phyloP scores from a whole-genome alignment of 2,329 filamentous ascomycete genomes.

The Aphanoascus verrucosus region DNA sequence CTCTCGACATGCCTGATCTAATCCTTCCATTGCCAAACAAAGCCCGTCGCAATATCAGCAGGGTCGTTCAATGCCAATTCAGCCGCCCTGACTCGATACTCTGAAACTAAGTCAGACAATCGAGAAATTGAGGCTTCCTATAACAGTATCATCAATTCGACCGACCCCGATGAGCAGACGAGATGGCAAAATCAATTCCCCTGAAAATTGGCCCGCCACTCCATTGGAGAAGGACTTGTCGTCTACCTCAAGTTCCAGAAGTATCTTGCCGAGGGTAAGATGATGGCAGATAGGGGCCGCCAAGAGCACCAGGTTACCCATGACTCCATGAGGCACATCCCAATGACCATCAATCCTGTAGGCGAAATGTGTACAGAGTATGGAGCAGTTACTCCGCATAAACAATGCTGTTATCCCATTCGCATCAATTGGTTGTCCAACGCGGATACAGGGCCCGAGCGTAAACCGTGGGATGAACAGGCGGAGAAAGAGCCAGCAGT shows the following conservation, averaged over 20 bases:
- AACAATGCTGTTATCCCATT: too few relatives aligned
- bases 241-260: slow-evolving; percentile 45
- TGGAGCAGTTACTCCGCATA: too few relatives aligned
- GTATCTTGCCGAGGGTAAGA: slow-evolving; percentile 33
- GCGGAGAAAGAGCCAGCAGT: neutral
- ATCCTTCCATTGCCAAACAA: neutral
- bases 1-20: neutral
- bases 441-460: too few relatives aligned
- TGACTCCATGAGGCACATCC: too few relatives aligned
- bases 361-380: too few relatives aligned
- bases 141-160: slow-evolving; percentile 31
- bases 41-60: neutral
- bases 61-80: neutral
- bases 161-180: slow-evolving; percentile 31
- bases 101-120: slow-evolving; percentile 31
- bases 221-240: slow-evolving; percentile 41
- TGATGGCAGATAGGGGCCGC: slow-evolving; percentile 40
- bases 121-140: slow-evolving; percentile 33
- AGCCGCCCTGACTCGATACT: slow-evolving; percentile 16
- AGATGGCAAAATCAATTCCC: slow-evolving; percentile 41
- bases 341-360: too few relatives aligned
- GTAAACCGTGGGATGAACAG: neutral
- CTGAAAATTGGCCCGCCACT: slow-evolving; percentile 42
- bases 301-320: slow-evolving; percentile 38
- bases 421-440: too few relatives aligned